A percentile compares a stretch with the other conserved stretches of the same genome.
These are phyloP conservation scores for Proliferodiscus dingleyae DNA, from an alignment of 2,329 filamentous ascomycete species.

Conservation along the genomic window DNA sequence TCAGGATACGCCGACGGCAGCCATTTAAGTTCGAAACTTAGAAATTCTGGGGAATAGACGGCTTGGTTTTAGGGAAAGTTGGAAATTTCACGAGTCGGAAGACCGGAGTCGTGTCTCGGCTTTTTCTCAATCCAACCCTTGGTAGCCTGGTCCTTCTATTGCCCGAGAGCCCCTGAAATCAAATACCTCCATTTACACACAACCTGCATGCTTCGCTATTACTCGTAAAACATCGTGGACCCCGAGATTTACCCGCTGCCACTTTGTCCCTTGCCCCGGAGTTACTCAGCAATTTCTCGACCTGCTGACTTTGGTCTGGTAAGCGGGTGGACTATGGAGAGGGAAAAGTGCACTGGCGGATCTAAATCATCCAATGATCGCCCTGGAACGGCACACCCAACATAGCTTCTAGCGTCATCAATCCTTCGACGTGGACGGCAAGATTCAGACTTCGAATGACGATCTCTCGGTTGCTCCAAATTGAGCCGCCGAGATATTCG, in stretches of 20 bases:
- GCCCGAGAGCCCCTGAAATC: neutral
- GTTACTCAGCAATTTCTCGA: slow-evolving; percentile 3
- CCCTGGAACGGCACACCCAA: neutral
- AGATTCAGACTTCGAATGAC: neutral
- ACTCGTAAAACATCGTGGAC: neutral
- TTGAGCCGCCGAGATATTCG: neutral
- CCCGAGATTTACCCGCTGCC: slow-evolving; percentile 5
- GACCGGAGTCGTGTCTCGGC: no score
- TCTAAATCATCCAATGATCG: neutral
- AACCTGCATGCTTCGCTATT: neutral
- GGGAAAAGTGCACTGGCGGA: neutral
- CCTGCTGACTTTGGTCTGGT: slow-evolving; percentile 1
- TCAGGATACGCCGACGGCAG: neutral
- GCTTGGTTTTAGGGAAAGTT: neutral
- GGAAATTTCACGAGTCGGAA: neutral
- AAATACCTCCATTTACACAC: no score
- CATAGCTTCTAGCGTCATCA: neutral
- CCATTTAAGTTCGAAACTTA: neutral
- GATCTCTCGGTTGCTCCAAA: neutral
- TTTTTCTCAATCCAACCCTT: no score
- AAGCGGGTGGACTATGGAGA: neutral
- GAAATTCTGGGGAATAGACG: no score
- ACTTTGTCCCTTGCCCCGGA: slow-evolving; percentile 3
- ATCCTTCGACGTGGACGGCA: neutral
- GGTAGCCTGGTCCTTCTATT: no score